Conservation (phyloP, 768 basidiomycete genomes). For the Leccinum sublutescens region DNA sequence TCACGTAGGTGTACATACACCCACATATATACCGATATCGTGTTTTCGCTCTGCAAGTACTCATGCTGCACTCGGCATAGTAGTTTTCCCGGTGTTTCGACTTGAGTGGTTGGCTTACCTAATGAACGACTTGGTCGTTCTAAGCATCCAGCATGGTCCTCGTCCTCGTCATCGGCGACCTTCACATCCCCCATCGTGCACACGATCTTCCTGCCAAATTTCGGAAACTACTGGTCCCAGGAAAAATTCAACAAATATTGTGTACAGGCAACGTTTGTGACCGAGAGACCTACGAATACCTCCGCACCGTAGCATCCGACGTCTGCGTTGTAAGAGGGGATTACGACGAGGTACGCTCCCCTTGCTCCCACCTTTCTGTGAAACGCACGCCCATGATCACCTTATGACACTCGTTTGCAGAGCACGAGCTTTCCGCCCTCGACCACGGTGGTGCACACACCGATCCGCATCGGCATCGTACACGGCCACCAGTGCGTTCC, state of each 20-base stretch:
- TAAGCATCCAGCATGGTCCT: slow-evolving; percentile 52
- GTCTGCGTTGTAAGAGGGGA: slow-evolving; percentile 92
- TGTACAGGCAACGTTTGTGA: slow-evolving; percentile 98
- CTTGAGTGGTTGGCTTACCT: slow-evolving; percentile 22
- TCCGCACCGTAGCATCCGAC: slow-evolving; percentile 90
- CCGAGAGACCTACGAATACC: slow-evolving; percentile 95
- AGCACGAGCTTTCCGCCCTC: slow-evolving; percentile 76
- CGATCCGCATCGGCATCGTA: slow-evolving; percentile 88
- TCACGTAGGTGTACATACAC: neutral
- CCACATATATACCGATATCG: neutral
- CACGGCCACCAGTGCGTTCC: slow-evolving; percentile 95
- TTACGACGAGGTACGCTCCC: slow-evolving; percentile 79
- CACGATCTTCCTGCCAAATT: slow-evolving; percentile 96
- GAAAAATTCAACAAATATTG: slow-evolving; percentile 97
- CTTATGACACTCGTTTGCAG: slow-evolving; percentile 30
- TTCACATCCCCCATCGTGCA: slow-evolving; percentile 88
- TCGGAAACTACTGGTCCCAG: slow-evolving; percentile 92
- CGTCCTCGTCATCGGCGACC: slow-evolving; percentile 94
- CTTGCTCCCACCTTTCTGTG: neutral
- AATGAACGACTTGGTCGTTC: slow-evolving; percentile 12
- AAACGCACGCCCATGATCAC: slow-evolving; percentile 2
- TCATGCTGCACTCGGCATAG: neutral
- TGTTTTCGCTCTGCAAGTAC: neutral
- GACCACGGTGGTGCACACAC: slow-evolving; percentile 73
- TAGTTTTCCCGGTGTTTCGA: neutral